Evolutionary conservation across 371 early-diverging fungal species (phyloP).

Genomic region (Rhizopus delemar): DNA sequence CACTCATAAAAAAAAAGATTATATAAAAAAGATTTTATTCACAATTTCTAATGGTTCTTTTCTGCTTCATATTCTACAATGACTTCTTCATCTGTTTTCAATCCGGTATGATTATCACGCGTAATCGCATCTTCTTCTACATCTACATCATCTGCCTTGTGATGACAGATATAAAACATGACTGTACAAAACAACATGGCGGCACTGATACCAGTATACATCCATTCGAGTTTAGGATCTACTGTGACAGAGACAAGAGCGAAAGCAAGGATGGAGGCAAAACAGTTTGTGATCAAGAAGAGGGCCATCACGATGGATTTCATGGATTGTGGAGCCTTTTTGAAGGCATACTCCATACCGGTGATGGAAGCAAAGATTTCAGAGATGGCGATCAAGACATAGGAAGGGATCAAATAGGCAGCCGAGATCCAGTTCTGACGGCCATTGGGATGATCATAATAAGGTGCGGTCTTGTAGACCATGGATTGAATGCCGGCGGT

Average conservation of each 20-base stretch:
- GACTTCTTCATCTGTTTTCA: slow-evolving; percentile 8
- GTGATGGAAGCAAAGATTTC: slow-evolving; percentile 72
- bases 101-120: neutral
- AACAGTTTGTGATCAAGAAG: slow-evolving; percentile 68
- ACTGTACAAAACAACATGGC: slow-evolving; percentile 20
- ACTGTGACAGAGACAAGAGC: slow-evolving; percentile 62
- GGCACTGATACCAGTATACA: slow-evolving; percentile 53
- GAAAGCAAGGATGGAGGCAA: slow-evolving; percentile 65
- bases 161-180: slow-evolving; percentile 25
- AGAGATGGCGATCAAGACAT: slow-evolving; percentile 60
- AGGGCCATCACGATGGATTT: slow-evolving; percentile 74
- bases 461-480: slow-evolving; percentile 52
- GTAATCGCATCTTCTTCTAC: slow-evolving; percentile 27
- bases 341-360: slow-evolving; percentile 78
- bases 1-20: neutral
- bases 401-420: slow-evolving; percentile 68
- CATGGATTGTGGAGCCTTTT: slow-evolving; percentile 66
- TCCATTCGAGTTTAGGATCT: slow-evolving; percentile 65
- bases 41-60: slow-evolving; percentile 9
- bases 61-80: slow-evolving; percentile 15
- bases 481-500: slow-evolving; percentile 67
- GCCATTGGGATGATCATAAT: slow-evolving; percentile 24
- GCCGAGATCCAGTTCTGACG: slow-evolving; percentile 58
- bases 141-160: slow-evolving; percentile 25
- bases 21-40: neutral